Evolutionary conservation across 352 stramenopile genomes (phyloP), one percentile per base, ranked within the genome.

Genomic region (Globisporangium solare): DNA sequence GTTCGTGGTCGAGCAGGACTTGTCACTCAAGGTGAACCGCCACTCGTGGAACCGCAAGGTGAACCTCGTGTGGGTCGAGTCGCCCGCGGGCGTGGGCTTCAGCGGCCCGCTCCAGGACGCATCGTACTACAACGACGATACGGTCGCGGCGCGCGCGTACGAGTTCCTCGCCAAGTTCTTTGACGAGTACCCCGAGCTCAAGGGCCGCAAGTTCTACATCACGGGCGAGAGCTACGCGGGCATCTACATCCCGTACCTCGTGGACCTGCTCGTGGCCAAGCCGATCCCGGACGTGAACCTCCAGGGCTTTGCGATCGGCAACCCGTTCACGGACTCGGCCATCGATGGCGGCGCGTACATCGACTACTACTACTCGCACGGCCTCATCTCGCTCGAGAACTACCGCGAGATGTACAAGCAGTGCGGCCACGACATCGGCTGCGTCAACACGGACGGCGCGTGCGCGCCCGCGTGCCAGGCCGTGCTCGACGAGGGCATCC

Each of bases 211-310:
- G 17, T 91, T 93, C 60, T 94, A 88, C 70, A 87, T 94, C 47
- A 86, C 83, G 10, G 84, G 84, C 13, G 84, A 94, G 58, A 89
- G 74, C 42, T 94, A 94, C 64, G 84, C 85, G 3, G 89, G 89
- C 0, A 89, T 96, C 69, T 97, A 97, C 79, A 92, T 97, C 55
- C 88, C 89, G 32, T 95, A 76, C 59, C 64, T 96, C 0, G 81
- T 94, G 6, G 63, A 92, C 46, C 58, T 80, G 20, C 62, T 97
- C 27, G 73, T 97, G 7, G 67, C 77, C 21, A 68, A 74, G 39
- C 82, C 81, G 18, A 75, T 89, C 35, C 39, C 66, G 22, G 71
- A 63, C n/a, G 79, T 94, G 6, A 89, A 89, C 54, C 64, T 94
- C 40, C 68, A 78, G 40, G 85, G 85, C 17, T 83, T 89, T 40